Percentiles rank a stretch among this genome's conserved stretches.
Conservation (phyloP, 306 rosid genomes). For the Astragalus membranaceus region DNA sequence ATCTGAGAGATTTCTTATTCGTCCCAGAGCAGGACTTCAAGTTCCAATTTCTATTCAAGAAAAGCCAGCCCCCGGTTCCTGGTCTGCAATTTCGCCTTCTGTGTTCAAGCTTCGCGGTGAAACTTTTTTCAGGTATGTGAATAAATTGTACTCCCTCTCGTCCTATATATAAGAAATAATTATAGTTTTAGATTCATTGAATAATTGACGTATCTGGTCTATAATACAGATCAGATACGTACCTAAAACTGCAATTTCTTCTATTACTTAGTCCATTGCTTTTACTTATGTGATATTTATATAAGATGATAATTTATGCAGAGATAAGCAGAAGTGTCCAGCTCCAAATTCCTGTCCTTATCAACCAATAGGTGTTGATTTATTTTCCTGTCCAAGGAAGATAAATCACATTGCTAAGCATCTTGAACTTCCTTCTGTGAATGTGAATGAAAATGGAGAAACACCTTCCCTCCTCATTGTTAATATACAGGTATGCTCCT, state of each 20-base stretch:
- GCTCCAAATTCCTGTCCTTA: constrained; percentile 64
- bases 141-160: neutral
- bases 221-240: no score
- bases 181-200: no score
- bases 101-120: constrained; percentile 78
- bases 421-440: constrained; percentile 70
- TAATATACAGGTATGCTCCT: constrained; percentile 67
- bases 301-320: constrained; percentile 29
- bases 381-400: constrained; percentile 59
- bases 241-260: no score
- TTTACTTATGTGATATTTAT: neutral
- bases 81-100: constrained; percentile 71
- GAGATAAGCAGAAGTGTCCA: constrained; percentile 66
- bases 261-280: neutral
- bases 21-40: constrained; percentile 54
- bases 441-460: constrained; percentile 36
- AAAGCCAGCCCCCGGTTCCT: constrained; percentile 43
- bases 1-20: constrained; percentile 55
- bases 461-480: constrained; percentile 76
- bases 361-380: constrained; percentile 77
- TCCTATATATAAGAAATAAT: no score
- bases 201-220: no score
- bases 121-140: constrained; percentile 63
- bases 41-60: constrained; percentile 48
- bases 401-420: constrained; percentile 77